A percentile compares a stretch with the other conserved stretches of the same genome.
These are phyloP conservation scores for Podaxis sp. DNA, from an alignment of 768 basidiomycete genomes.

Conservation along the genomic window DNA sequence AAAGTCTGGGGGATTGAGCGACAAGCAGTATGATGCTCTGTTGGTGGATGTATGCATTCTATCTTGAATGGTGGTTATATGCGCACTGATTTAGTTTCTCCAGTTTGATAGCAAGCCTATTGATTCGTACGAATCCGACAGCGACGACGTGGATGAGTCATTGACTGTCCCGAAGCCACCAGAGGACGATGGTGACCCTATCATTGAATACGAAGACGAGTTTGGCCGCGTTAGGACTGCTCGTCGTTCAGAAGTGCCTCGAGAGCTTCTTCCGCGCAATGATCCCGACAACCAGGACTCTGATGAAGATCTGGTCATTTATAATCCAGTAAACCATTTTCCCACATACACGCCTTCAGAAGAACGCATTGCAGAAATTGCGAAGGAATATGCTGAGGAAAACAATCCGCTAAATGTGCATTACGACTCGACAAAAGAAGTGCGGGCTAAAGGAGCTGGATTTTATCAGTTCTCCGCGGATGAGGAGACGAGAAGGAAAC, in stretches of 20 bases:
- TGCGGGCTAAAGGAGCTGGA: constrained; percentile 85
- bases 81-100: neutral
- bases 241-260: constrained; percentile 73
- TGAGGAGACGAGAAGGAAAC: constrained; percentile 69
- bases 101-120: constrained; percentile 67
- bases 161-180: constrained; percentile 52
- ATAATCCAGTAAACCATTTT: constrained; percentile 79
- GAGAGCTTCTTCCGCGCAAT: constrained; percentile 52
- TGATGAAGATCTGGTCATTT: constrained; percentile 33
- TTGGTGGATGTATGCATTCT: constrained; percentile 71
- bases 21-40: constrained; percentile 68
- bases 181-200: constrained; percentile 59
- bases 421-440: constrained; percentile 81
- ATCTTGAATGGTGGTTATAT: neutral
- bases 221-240: constrained; percentile 76
- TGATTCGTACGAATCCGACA: constrained; percentile 60
- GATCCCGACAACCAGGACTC: constrained; percentile 33
- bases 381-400: constrained; percentile 64
- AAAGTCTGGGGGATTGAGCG: constrained; percentile 73
- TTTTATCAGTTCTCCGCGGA: constrained; percentile 91
- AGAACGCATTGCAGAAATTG: constrained; percentile 75
- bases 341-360: constrained; percentile 85
- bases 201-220: constrained; percentile 86
- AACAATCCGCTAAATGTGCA: constrained; percentile 72
- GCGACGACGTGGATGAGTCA: constrained; percentile 81